Conservation (phyloP, 345 rosid genomes). For the Trapa incisa region DNA sequence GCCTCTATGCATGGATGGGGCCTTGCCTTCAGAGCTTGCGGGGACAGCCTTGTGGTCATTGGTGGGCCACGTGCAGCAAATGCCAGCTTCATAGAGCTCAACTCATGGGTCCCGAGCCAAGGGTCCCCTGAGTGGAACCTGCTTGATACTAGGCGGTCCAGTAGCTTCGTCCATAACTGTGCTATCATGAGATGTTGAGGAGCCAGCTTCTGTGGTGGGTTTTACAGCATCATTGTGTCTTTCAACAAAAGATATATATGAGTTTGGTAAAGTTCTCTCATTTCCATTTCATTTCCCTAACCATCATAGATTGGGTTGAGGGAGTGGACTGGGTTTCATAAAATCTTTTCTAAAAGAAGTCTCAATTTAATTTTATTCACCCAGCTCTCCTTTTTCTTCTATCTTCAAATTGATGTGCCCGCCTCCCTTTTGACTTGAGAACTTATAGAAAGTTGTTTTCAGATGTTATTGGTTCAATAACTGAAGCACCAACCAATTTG, state of each 20-base stretch:
- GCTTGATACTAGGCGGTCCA: slow-evolving; percentile 59
- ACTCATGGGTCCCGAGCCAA: slow-evolving; percentile 74
- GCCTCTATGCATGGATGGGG: slow-evolving; percentile 41
- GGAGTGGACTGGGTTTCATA: background rate
- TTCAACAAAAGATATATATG: background rate
- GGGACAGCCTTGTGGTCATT: slow-evolving; percentile 29
- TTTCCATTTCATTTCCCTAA: background rate
- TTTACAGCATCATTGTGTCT: background rate
- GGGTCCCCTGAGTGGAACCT: slow-evolving; percentile 68
- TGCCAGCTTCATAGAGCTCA: slow-evolving; percentile 38
- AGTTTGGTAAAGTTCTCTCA: background rate
- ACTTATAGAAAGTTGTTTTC: background rate
- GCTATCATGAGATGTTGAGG: slow-evolving; percentile 85
- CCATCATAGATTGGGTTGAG: background rate
- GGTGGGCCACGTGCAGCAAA: slow-evolving; percentile 27
- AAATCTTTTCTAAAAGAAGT: background rate
- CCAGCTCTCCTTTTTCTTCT: background rate
- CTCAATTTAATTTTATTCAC: background rate
- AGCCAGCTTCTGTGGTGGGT: background rate
- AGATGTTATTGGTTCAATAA: background rate
- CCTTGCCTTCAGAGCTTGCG: slow-evolving; percentile 37
- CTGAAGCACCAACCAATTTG: background rate
- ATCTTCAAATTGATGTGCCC: background rate
- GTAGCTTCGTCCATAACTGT: slow-evolving; percentile 84
- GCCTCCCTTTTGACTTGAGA: background rate